Evolutionary conservation across 2,329 filamentous ascomycete species (phyloP).

Genomic region (Cytospora paraplurivora): DNA sequence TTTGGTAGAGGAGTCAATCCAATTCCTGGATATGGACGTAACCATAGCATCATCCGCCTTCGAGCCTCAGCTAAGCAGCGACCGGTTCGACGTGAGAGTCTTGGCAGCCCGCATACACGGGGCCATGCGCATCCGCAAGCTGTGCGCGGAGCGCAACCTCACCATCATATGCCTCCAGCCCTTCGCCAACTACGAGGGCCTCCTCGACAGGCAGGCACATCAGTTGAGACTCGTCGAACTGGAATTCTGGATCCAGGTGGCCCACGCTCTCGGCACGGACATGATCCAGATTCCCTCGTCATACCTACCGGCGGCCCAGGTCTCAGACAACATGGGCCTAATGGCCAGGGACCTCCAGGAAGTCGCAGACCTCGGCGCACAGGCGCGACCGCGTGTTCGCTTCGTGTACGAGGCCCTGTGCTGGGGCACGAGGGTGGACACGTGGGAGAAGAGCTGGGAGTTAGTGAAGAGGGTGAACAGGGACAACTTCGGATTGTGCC

Average conservation of each 20-base stretch:
- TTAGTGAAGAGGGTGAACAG: conserved; percentile 66
- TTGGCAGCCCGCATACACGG: conserved; percentile 48
- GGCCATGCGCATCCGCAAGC: conserved; percentile 55
- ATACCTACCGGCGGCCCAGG: conserved; percentile 57
- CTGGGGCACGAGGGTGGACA: conserved; percentile 71
- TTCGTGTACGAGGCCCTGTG: conserved; percentile 75
- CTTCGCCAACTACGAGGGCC: conserved; percentile 77
- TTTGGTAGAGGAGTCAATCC: conserved; percentile 59
- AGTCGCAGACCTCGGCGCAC: conserved; percentile 67
- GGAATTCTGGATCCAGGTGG: conserved; percentile 69
- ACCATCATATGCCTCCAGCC: conserved; percentile 71
- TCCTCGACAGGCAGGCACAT: conserved; percentile 63
- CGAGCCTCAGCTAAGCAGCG: no score
- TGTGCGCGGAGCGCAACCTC: conserved; percentile 55
- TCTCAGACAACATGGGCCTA: conserved; percentile 51
- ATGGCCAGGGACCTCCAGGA: conserved; percentile 65
- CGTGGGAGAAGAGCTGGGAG: conserved; percentile 73
- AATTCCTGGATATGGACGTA: neutral
- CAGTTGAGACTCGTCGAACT: conserved; percentile 62
- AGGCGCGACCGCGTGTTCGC: conserved; percentile 57
- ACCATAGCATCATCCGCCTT: neutral
- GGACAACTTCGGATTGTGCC: conserved; percentile 73
- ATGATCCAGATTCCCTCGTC: conserved; percentile 74
- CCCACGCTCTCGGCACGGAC: conserved; percentile 65
- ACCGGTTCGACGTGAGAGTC: no score